These are phyloP conservation scores for Ramaria rubella DNA, from an alignment of 768 basidiomycete species.

Conservation along the genomic window DNA sequence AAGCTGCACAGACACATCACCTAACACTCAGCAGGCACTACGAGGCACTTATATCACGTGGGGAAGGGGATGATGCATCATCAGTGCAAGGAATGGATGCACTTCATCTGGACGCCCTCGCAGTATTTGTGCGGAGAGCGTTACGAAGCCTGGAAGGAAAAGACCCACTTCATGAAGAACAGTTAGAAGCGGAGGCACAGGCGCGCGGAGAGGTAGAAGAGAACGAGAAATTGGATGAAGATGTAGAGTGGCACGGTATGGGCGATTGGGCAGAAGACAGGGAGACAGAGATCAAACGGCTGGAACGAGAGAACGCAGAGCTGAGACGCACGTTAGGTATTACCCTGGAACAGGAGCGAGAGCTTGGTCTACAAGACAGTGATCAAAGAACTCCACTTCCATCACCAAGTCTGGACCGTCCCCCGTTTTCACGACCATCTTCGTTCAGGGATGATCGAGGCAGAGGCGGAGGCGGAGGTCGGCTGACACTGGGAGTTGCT, in stretches of 20 bases:
- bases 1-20: conserved; percentile 90
- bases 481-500: not conserved
- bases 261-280: conserved; percentile 85
- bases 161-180: conserved; percentile 23
- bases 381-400: not conserved
- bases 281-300: conserved; percentile 76
- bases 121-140: not conserved
- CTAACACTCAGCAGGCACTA: conserved; percentile 84
- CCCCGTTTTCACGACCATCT: not conserved
- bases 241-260: conserved; percentile 31
- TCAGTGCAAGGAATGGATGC: not conserved
- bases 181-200: conserved; percentile 10
- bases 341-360: conserved; percentile 3
- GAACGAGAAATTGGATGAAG: conserved; percentile 39
- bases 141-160: conserved; percentile 5
- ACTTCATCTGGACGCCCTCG: not conserved
- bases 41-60: conserved; percentile 56
- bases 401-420: not conserved
- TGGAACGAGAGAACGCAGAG: conserved; percentile 78
- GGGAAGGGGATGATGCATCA: not conserved
- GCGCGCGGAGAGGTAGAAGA: conserved; percentile 36
- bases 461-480: not conserved
- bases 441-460: not conserved
- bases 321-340: conserved; percentile 73
- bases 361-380: not conserved